Conservation (phyloP, 2,329 filamentous ascomycete species). For the Xylaria sp. region DNA sequence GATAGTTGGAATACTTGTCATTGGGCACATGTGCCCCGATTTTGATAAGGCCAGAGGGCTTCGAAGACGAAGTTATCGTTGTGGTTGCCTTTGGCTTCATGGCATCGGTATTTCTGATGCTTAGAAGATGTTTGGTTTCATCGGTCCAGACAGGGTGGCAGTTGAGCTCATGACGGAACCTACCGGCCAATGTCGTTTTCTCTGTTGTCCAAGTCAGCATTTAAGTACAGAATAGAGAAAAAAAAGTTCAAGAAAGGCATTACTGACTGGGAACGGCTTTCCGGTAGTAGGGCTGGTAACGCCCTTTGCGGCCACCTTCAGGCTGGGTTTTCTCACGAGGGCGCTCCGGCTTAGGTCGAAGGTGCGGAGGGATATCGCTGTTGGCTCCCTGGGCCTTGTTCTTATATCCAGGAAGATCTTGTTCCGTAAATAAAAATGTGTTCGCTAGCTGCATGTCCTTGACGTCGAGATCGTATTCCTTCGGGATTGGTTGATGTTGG, state of each 20-base stretch:
- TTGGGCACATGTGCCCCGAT: conserved; percentile 56
- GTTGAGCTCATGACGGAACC: conserved; percentile 75
- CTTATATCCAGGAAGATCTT: conserved; percentile 81
- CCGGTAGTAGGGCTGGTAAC: conserved; percentile 63
- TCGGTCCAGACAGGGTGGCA: conserved; percentile 73
- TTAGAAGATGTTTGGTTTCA: conserved; percentile 67
- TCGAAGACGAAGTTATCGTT: conserved; percentile 45
- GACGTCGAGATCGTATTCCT: conserved; percentile 82
- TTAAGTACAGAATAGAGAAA: background rate
- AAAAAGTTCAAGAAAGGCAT: background rate
- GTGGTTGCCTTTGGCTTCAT: conserved; percentile 63
- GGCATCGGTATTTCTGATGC: conserved; percentile 59
- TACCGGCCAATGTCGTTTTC: conserved; percentile 75
- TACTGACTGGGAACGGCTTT: conserved; percentile 75
- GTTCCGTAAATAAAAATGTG: conserved; percentile 91
- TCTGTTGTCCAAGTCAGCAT: conserved; percentile 51
- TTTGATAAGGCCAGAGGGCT: conserved; percentile 58
- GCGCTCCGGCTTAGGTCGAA: conserved; percentile 50
- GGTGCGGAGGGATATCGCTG: conserved; percentile 60
- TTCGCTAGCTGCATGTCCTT: conserved; percentile 69
- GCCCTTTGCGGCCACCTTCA: conserved; percentile 47
- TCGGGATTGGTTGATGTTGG: conserved; percentile 75
- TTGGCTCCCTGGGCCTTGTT: conserved; percentile 61
- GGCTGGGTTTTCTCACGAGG: conserved; percentile 38
- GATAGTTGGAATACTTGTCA: conserved; percentile 51